Percentiles rank a stretch among this genome's conserved stretches.
phyloP scores from a whole-genome alignment of 2,329 filamentous ascomycete genomes.

The Helminthosporium solani region DNA sequence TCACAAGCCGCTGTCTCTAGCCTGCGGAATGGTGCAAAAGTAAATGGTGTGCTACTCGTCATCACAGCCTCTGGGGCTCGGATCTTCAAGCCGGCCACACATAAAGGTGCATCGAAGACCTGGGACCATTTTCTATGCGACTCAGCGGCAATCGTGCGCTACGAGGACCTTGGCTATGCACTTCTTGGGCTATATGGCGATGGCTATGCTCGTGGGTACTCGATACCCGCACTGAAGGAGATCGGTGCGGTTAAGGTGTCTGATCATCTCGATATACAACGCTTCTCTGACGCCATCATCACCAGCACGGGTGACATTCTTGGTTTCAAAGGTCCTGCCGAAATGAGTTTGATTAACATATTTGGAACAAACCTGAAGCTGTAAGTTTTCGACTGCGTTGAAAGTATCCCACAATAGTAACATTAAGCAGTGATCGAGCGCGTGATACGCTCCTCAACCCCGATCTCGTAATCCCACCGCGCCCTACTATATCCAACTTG shows the following conservation, averaged over 20 bases:
- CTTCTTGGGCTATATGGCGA: conserved; percentile 85
- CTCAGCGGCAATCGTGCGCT: conserved; percentile 72
- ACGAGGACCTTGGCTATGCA: conserved; percentile 73
- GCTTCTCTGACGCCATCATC: conserved; percentile 69
- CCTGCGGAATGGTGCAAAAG: conserved; percentile 69
- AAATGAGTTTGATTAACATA: conserved; percentile 77
- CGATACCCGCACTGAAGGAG: conserved; percentile 85
- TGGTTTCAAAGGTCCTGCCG: conserved; percentile 84
- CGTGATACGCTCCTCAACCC: conserved; percentile 81
- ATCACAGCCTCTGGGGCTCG: conserved; percentile 74
- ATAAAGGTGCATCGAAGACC: conserved; percentile 88
- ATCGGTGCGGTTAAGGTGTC: conserved; percentile 66
- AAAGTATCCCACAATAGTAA: conserved; percentile 6
- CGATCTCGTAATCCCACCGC: conserved; percentile 68
- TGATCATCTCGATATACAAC: conserved; percentile 69
- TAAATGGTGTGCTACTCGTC: conserved; percentile 78
- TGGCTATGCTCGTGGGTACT: conserved; percentile 74
- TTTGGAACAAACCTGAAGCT: conserved; percentile 74
- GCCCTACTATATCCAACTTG: conserved; percentile 90
- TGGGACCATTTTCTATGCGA: conserved; percentile 86
- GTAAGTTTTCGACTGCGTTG: conserved; percentile 44
- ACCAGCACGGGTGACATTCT: conserved; percentile 79
- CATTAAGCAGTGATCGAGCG: conserved; percentile 43
- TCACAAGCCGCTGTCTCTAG: conserved; percentile 74
- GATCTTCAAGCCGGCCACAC: conserved; percentile 79